phyloP scores from a whole-genome alignment of 371 early-diverging fungal genomes.

The Apophysomyces sp. region DNA sequence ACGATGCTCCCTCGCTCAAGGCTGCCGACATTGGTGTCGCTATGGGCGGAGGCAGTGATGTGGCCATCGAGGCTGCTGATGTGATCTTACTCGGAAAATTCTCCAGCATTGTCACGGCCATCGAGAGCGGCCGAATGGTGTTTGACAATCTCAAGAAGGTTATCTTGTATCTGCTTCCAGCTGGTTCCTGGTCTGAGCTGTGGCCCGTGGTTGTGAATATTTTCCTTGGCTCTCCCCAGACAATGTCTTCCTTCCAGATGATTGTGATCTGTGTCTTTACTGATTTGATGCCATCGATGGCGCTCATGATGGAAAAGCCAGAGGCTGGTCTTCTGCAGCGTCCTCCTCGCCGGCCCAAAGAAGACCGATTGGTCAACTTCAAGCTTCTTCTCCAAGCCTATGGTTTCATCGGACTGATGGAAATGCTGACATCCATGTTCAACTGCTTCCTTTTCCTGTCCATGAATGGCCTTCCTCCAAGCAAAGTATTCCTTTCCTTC shows the following conservation, averaged over 20 bases:
- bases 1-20: conserved; percentile 87
- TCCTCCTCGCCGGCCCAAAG: conserved; percentile 61
- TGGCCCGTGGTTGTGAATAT: conserved; percentile 70
- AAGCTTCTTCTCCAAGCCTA: conserved; percentile 63
- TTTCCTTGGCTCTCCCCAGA: conserved; percentile 66
- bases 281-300: conserved; percentile 51
- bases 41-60: conserved; percentile 75
- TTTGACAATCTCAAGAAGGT: conserved; percentile 86
- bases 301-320: conserved; percentile 66
- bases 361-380: conserved; percentile 56
- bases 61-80: conserved; percentile 78
- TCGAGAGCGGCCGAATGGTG: conserved; percentile 79
- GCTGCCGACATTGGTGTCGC: conserved; percentile 82
- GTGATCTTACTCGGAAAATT: conserved; percentile 76
- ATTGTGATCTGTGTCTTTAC: conserved; percentile 63
- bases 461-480: conserved; percentile 41
- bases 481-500: conserved; percentile 50
- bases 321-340: conserved; percentile 62
- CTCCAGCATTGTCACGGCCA: conserved; percentile 68
- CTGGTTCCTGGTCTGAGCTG: conserved; percentile 71
- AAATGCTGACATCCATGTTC: conserved; percentile 56
- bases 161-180: conserved; percentile 73
- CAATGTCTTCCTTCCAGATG: conserved; percentile 65
- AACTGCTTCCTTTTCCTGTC: conserved; percentile 62
- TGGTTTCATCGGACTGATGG: conserved; percentile 63